Evolutionary conservation across 495 filamentous ascomycete species (phyloP), one percentile per base, ranked within the genome.

Genomic region (Trichoderma virens): DNA sequence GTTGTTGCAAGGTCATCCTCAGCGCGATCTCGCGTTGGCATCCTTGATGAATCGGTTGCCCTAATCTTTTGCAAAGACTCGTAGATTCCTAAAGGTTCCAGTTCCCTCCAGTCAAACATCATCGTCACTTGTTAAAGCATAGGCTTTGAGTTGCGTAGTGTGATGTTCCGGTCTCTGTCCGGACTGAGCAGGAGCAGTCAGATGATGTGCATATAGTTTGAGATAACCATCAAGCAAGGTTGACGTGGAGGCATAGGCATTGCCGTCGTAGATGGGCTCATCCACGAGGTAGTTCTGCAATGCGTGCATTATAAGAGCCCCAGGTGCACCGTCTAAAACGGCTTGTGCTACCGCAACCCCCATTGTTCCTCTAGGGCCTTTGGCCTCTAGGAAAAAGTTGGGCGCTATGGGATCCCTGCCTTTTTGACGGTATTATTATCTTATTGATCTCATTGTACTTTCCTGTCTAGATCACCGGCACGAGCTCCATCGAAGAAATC

Each of bases 231-330:
- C 0, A 23, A 5, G 18, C 2, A 20, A 25, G n/a, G 18, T 47
- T 5, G 43, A 18, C 3, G 18, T 47, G 18, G 20, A 47, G n/a
- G 67, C 61, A 32, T 69, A 68, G 7, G 65, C 45, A 41, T 80
- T 79, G 61, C 70, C 70, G 68, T 81, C 76, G 63, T 76, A 81
- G 8, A 64, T 64, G 0, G 71, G 70, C 64, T 76, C 67, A 20
- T 71, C 69, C 31, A 70, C 34, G 65, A 67, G 67, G 60, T 80
- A 82, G 64, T 71, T 78, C 69, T 78, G 74, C 61, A 83, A 71
- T 35, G 61, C 64, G 54, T 76, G 74, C 71, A 82, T 81, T 34
- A 64, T 78, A 61, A 78, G 76, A 32, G 76, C 78, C 13, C 79
- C 80, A 20, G 77, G 61, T 11, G 79, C 79, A 23, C 79, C 78